Conservation (phyloP, 2,329 filamentous ascomycete species). For the Xenoacremonium recifei region DNA sequence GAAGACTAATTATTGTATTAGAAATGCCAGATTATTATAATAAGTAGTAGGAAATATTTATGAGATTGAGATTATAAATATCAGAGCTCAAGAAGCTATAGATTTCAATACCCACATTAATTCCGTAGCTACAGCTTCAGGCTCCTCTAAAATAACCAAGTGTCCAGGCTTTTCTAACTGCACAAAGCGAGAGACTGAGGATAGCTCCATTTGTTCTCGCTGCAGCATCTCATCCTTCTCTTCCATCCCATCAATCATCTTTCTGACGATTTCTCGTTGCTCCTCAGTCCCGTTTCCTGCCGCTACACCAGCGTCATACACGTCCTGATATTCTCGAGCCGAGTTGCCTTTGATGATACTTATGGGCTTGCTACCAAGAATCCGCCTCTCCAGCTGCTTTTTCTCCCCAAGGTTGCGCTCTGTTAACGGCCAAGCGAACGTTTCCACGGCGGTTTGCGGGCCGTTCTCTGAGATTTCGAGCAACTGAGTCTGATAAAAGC, state of each 20-base stretch:
- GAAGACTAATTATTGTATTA: too few species aligned
- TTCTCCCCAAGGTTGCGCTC: neutral
- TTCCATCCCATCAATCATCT: conserved; percentile 2
- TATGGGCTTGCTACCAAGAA: conserved; percentile 1
- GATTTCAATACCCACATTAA: neutral
- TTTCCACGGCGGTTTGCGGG: conserved; percentile 1
- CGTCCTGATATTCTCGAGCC: conserved; percentile 1
- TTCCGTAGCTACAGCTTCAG: neutral
- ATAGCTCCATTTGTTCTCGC: conserved; percentile 1
- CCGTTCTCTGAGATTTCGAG: conserved; percentile 1
- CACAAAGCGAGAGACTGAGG: conserved; percentile 1
- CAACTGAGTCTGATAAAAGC: neutral
- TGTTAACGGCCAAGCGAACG: neutral
- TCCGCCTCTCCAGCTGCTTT: conserved; percentile 1
- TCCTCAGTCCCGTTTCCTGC: neutral
- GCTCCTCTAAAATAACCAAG: conserved; percentile 1
- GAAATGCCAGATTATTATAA: too few species aligned
- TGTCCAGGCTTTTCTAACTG: neutral
- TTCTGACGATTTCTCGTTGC: neutral
- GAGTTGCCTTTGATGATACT: conserved; percentile 1
- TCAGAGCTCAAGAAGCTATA: neutral
- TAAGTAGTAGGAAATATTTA: too few species aligned
- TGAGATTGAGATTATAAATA: too few species aligned
- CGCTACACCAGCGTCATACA: conserved; percentile 1
- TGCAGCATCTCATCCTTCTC: neutral